Evolutionary conservation across 345 rosid genomes (phyloP), one percentile per base, ranked within the genome.

Genomic region (Melaleuca quinquenervia): DNA sequence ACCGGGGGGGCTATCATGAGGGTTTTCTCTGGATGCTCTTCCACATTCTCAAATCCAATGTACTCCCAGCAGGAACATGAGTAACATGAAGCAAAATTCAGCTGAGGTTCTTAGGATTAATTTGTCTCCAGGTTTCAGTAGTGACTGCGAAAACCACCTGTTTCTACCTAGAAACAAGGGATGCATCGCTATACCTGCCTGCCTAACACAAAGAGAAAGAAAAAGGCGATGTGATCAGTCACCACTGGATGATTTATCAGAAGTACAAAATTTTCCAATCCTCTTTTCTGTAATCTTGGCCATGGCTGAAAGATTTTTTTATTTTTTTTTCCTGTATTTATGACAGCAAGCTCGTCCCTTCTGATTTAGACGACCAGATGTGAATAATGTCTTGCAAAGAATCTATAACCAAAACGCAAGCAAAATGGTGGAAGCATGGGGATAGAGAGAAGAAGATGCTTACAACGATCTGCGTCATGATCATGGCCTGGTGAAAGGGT

Each of bases 91-190:
- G 26, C 91, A 88, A 29, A 88, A 84, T 6, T 82, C 58, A 18
- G 91, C 86, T 29, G 86, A 64, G n/a, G 91, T 89, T 83, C 83
- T 82, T 5, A 82, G 83, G 32, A 82, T 49, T 26, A 48, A 80
- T 13, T 8, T 36, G 3, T n/a, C 58, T 41, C 45, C 27, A 78
- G 41, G 21, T n/a, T 83, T 36, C 84, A 56, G 3, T 41, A 7
- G 70, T 1, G 70, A 58, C 70, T n/a, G 22, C 8, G 36, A n/a
- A 58, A 3, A 58, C 27, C 16, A n/a, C 70, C 70, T 58, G 4
- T n/a, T 58, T 58, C 29, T 12, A 58, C 70, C 36, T 12, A 58
- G 70, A n/a, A 58, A 58, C 70, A 32, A n/a, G 18, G 32, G 36
- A 58, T 32, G 32, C 70, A n/a, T 58, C 29, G n/a, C 70, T 58